Conservation (phyloP, 805 yeast genomes). For the Ogataea degrootiae region DNA sequence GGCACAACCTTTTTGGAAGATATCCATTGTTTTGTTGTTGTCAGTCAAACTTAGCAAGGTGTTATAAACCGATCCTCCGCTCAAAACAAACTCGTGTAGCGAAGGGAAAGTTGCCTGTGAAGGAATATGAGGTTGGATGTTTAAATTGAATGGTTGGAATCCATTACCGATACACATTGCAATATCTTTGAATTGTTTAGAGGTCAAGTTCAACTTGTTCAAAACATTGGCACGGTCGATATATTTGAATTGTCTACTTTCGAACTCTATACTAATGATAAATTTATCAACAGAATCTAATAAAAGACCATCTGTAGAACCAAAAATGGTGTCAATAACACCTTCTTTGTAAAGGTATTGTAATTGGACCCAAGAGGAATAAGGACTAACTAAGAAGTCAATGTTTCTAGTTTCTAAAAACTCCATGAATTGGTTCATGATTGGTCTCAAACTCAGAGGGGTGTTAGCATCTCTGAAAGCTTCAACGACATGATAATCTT, state of each 20-base stretch:
- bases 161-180: conserved; percentile 76
- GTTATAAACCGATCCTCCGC: conserved; percentile 44
- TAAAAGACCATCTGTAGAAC: conserved; percentile 76
- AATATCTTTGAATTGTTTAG: conserved; percentile 69
- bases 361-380: conserved; percentile 73
- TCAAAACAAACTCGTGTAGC: conserved; percentile 30
- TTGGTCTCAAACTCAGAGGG: conserved; percentile 45
- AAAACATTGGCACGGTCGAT: conserved; percentile 56
- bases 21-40: conserved; percentile 40
- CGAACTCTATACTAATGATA: conserved; percentile 66
- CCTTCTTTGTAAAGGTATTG: conserved; percentile 57
- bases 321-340: conserved; percentile 70
- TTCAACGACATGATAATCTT: conserved; percentile 31
- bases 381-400: conserved; percentile 78
- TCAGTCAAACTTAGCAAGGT: conserved; percentile 40
- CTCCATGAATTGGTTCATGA: conserved; percentile 50
- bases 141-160: conserved; percentile 61
- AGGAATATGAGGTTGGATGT: conserved; percentile 40
- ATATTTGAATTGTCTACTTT: conserved; percentile 59
- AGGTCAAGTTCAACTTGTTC: conserved; percentile 53
- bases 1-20: conserved; percentile 64
- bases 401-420: conserved; percentile 52
- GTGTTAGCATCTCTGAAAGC: conserved; percentile 50
- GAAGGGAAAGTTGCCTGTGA: conserved; percentile 23
- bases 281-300: conserved; percentile 58